Base-by-base conservation (phyloP, 164 flowering plant genomes). In the Berberis thunbergii region DNA sequence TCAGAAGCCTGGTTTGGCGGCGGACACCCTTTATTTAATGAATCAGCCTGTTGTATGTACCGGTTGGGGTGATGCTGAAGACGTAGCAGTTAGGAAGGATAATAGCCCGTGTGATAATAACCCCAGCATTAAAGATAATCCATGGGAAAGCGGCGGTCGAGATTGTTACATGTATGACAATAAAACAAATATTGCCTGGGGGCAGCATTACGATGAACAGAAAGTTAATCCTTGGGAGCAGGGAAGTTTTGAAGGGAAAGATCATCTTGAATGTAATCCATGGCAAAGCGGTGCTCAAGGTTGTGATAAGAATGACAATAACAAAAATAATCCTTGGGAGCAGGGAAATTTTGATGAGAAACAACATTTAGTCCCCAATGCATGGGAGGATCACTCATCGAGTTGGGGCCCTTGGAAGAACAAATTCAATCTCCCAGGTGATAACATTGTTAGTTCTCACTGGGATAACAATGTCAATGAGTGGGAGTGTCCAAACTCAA, bases 61-160 rank as follows among this genome's bases (percentile, higher is more conserved):
- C 59, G 80, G 78, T 44, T 76, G 78, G 80, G 79, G 76, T 40
- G 78, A 70, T 57, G 65, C 41, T 12, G 75, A 71, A 5, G 71
- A 65, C 5, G 43, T 58, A 4, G 49, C 56, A 0, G 46, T 45
- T 13, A 53, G 13, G 38, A 44, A 43, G 4, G 57, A 42, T 43
- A 3, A 9, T 53, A 52, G 9, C n/a, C 26, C 26, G 26, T 26
- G 26, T 26, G 3, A 6, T 9, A 26, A 26, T 26, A 13, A 8
- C 26, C 9, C 57, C 10, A 52, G 9, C 12, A 39, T 10, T 39
- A 42, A 42, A 0, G 45, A 49, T 2, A 75, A 74, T 68, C 50
- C 71, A n/a, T 76, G 82, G 84, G 56, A 2, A 1, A 11, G 11
- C 54, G 3, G n/a, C n/a, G 54, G 54, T 3, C n/a, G 54, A 26